Conservation (phyloP, 148 eudicot genomes). For the Rhododendron molle region DNA sequence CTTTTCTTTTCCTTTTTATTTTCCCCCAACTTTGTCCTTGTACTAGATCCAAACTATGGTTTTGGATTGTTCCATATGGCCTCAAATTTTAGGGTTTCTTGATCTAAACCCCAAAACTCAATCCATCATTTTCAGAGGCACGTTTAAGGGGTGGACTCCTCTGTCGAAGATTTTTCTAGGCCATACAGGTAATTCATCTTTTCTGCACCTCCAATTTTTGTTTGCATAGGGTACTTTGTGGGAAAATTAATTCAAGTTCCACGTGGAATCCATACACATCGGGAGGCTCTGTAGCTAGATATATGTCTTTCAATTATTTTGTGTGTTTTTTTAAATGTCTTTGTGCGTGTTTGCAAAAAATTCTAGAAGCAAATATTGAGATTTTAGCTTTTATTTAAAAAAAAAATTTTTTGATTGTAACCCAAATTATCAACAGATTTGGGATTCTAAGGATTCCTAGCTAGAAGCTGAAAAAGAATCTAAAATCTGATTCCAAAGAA, state of each 20-base stretch:
- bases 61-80: background rate
- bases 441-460: background rate
- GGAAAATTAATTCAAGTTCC: too few species aligned
- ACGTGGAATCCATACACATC: background rate
- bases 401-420: too few species aligned
- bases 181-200: background rate
- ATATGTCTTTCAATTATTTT: too few species aligned
- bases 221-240: background rate
- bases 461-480: background rate
- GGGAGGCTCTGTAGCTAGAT: background rate
- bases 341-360: background rate
- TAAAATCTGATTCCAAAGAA: background rate
- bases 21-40: background rate
- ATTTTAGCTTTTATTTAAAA: background rate
- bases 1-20: background rate
- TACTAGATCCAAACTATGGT: background rate
- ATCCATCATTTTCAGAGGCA: background rate
- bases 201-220: background rate
- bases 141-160: background rate
- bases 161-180: background rate
- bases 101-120: background rate
- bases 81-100: background rate
- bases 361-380: background rate
- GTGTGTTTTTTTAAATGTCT: background rate
- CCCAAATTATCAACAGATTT: background rate